Evolutionary conservation across 2,329 filamentous ascomycete species (phyloP), one percentile per base, ranked within the genome.

Genomic region (Cadophora luteo-olivacea): DNA sequence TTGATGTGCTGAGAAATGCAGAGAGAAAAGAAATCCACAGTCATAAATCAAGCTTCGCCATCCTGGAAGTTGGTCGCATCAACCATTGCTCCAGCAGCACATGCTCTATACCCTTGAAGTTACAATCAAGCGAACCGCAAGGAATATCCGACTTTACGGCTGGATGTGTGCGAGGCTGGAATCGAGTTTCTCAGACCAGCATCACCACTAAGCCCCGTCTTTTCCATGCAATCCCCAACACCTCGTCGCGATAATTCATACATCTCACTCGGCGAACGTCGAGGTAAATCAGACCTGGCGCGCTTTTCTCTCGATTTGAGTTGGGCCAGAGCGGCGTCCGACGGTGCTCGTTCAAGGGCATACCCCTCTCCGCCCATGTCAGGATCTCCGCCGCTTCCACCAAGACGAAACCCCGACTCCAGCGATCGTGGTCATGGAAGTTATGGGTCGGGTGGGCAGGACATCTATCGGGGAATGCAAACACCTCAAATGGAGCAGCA

Each of bases 331-430:
- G 81, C 81, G 83, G 82, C 84, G 82, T 84, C 81, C 77, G 83
- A 83, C 79, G 82, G 81, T 83, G 83, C 84, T 82, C 84, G 83
- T 77, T 82, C 82, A 77, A 83, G 83, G 84, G 86, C 85, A 79
- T 91, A 91, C 82, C 89, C 88, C 79, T 91, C 89, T 84, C 89
- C 89, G 82, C 89, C 89, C 85, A 91, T 91, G 89, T 91, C 89
- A 84, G 88, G 87, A 79, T 90, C 89, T 83, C 87, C 88, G 77
- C 84, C 84, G 75, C 82, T 85, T 76, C 85, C 87, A 80, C 82
- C 84, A 78, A 88, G 86, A 82, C 79, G 81, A 82, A 84, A 84
- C 79, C 84, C 82, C 80, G 86, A 88, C 80, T 83, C 83, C 76
- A 83, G 82, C 80, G 84, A 86, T 80, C 83, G 84, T 79, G 81